phyloP scores from a whole-genome alignment of 164 flowering plant species.

The Santalum album region DNA sequence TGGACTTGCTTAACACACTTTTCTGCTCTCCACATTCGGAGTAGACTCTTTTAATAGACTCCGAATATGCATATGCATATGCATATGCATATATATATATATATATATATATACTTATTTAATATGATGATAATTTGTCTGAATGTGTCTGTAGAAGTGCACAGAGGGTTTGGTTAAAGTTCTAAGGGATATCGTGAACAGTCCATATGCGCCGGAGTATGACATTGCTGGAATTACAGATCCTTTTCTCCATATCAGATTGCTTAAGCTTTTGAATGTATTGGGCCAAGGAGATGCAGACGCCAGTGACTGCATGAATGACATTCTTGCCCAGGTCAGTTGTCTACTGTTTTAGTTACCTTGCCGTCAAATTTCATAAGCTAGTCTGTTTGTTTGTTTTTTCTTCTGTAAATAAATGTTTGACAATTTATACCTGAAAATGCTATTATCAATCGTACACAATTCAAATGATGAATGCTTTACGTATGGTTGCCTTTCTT shows the following conservation, averaged over 20 bases:
- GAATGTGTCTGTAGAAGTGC: constrained; percentile 45
- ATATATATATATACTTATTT: background rate
- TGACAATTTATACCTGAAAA: too few species aligned
- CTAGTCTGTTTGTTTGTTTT: too few species aligned
- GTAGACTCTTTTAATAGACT: too few species aligned
- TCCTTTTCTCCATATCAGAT: constrained; percentile 91
- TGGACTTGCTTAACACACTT: too few species aligned
- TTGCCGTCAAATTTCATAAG: too few species aligned
- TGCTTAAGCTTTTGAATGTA: constrained; percentile 68
- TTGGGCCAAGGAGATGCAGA: constrained; percentile 95
- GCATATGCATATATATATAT: background rate
- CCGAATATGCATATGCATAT: too few species aligned
- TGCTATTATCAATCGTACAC: too few species aligned
- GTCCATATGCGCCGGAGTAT: constrained; percentile 95
- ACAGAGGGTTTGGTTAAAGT: constrained; percentile 77
- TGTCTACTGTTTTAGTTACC: constrained; percentile 4
- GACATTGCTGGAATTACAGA: constrained; percentile 95
- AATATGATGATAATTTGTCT: constrained; percentile 2
- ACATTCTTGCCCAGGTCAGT: constrained; percentile 97
- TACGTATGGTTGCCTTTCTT: too few species aligned
- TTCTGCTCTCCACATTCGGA: too few species aligned
- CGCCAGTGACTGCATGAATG: constrained; percentile 95
- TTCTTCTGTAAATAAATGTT: too few species aligned
- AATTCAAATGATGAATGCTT: too few species aligned
- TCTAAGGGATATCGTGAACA: constrained; percentile 77